Evolutionary conservation across 352 stramenopile species (phyloP).

Genomic region (Phytopythium chamaehyphon): DNA sequence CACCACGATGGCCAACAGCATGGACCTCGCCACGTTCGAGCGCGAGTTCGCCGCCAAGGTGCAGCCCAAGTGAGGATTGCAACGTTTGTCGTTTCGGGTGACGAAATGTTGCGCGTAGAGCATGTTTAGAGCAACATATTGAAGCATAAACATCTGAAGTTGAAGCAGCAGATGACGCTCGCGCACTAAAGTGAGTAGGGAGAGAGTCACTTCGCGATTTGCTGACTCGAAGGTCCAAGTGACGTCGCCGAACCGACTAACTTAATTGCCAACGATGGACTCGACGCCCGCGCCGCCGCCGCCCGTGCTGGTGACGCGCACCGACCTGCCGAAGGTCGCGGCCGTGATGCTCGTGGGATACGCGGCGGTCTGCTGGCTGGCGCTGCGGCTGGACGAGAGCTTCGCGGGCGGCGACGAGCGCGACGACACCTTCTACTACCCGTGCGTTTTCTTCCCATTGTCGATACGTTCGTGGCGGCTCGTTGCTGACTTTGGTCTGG

Average conservation of each 20-base stretch:
- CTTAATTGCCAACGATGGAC: neutral
- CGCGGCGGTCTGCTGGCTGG: constrained; percentile 25
- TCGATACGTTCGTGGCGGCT: neutral
- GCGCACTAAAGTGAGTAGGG: too few species aligned
- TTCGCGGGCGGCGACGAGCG: constrained; percentile 28
- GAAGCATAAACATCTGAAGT: too few species aligned
- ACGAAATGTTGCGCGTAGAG: neutral
- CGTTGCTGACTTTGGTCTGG: neutral
- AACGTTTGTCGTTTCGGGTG: too few species aligned
- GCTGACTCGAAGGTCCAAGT: too few species aligned
- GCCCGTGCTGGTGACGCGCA: constrained; percentile 52
- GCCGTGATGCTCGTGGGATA: constrained; percentile 31
- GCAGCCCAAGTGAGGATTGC: constrained; percentile 9
- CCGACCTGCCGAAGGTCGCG: constrained; percentile 44
- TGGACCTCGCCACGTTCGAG: constrained; percentile 55
- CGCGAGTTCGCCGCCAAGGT: constrained; percentile 20
- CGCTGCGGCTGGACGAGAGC: constrained; percentile 47
- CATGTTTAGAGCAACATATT: neutral
- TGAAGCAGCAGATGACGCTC: neutral
- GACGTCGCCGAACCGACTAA: neutral
- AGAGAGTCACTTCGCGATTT: neutral
- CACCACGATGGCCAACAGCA: constrained; percentile 73
- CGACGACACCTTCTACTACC: constrained; percentile 50
- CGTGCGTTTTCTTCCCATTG: constrained; percentile 21
- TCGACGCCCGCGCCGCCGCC: constrained; percentile 21